These are phyloP conservation scores for Pestalotiopsis sp. DNA, from an alignment of 2,329 filamentous ascomycete genomes.

Conservation along the genomic window DNA sequence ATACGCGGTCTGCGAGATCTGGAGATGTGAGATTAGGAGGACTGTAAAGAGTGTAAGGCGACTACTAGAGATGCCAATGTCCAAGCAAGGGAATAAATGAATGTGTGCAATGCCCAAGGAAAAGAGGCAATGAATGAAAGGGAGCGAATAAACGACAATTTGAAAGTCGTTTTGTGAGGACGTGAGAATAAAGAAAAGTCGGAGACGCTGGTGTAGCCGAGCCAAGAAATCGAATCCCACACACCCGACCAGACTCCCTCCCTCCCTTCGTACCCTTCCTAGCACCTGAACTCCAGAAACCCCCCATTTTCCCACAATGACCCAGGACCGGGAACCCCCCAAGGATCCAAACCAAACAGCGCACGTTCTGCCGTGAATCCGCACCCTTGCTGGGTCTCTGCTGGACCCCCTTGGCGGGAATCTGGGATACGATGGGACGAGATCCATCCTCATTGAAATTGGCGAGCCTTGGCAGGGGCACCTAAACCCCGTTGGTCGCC, in stretches of 20 bases:
- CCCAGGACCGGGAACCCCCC: neutral
- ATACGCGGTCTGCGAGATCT: neutral
- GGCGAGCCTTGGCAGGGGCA: constrained; percentile 7
- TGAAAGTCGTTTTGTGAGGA: neutral
- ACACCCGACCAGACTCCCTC: neutral
- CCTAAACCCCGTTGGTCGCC: constrained; percentile 4
- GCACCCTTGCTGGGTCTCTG: too few relatives aligned
- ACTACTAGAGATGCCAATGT: neutral
- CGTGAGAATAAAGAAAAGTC: neutral
- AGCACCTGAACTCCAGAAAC: neutral
- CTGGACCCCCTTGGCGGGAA: neutral
- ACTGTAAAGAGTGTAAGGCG: constrained; percentile 1
- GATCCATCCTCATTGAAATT: neutral
- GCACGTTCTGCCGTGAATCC: neutral
- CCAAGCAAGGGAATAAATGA: neutral
- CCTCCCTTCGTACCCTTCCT: neutral
- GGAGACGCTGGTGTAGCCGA: neutral
- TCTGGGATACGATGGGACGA: neutral
- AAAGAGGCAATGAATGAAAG: neutral
- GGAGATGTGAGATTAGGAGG: neutral
- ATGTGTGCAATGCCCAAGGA: neutral
- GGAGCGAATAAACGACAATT: neutral
- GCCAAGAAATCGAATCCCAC: neutral
- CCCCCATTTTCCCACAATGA: too few relatives aligned
- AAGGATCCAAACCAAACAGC: neutral